Base-by-base conservation (phyloP, 768 basidiomycete genomes). In the Pleurotus giganteus region DNA sequence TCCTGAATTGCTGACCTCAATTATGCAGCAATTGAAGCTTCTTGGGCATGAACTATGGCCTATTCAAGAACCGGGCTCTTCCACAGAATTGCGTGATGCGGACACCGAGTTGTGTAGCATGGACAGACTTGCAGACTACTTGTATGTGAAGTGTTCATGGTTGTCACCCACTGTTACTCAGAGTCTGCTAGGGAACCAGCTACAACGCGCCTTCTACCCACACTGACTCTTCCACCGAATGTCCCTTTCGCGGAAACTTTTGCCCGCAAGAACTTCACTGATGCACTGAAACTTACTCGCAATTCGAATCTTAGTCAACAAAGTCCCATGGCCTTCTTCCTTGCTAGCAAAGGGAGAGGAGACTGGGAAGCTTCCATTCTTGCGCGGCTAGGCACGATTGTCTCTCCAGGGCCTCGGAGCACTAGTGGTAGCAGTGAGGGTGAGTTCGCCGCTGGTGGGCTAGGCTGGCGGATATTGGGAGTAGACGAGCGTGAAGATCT, bases 361-460 rank as follows among this genome's bases (percentile, higher is more conserved):
- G 82, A 88, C 19, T 92, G 91, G 91, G 87, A 91, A 64, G 75
- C 75, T 4, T 78, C 85, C 15, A 71, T 90, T 0, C 88, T 82
- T 66, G 71, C 80, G 2, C 73, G 71, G 44, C 75, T 78, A 27
- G 81, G 80, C 29, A 21, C 31, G n/a, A 4, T 23, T 28, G 46
- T 15, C 31, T 37, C 34, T n/a, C 49, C n/a, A 15, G 17, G 15
- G n/a, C 21, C 31, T 36, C 15, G 4, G 32, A 8, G 23, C 17
- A 7, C 19, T 8, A 3, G 15, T 15, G 4, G 13, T 5, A 51
- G 37, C 19, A 34, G 9, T 23, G 32, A 37, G 12, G 49, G 31
- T 3, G 49, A 51, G 8, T 51, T 51, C 8, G 24, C 84, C n/a
- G 68, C 76, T 13, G 90, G 89, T 4, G 49, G 49, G n/a, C 32